These are phyloP conservation scores for Fusarium nygamai DNA, from an alignment of 2,329 filamentous ascomycete genomes.

Conservation along the genomic window DNA sequence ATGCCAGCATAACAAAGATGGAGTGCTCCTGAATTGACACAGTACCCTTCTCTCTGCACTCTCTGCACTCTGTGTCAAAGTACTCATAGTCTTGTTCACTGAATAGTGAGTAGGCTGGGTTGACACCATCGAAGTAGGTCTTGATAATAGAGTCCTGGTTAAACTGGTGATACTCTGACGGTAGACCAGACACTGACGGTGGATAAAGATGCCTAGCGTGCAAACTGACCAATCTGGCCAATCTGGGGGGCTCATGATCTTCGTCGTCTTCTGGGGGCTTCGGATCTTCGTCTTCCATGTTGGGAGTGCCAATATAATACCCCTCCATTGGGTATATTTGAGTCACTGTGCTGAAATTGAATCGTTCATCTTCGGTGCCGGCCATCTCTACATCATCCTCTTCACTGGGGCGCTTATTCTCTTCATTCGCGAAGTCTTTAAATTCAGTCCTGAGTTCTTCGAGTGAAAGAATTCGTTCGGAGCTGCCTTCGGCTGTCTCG, in stretches of 20 bases:
- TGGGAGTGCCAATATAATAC: neutral
- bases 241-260: neutral
- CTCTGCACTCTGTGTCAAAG: too few relatives aligned
- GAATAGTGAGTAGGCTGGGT: neutral
- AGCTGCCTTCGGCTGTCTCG: neutral
- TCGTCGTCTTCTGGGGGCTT: neutral
- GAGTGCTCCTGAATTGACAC: neutral
- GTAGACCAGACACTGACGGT: neutral
- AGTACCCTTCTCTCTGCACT: neutral
- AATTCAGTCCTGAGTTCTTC: neutral
- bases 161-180: neutral
- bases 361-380: neutral
- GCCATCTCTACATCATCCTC: neutral
- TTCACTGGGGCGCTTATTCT: neutral
- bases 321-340: neutral
- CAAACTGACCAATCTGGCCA: neutral
- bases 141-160: neutral
- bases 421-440: neutral
- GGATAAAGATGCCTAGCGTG: neutral
- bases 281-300: neutral
- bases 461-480: neutral
- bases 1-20: conserved; percentile 17
- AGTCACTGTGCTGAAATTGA: accelerated
- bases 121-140: neutral
- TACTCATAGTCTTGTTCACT: neutral